Conservation (phyloP, 2,329 filamentous ascomycete genomes). For the Colletotrichum sp. region DNA sequence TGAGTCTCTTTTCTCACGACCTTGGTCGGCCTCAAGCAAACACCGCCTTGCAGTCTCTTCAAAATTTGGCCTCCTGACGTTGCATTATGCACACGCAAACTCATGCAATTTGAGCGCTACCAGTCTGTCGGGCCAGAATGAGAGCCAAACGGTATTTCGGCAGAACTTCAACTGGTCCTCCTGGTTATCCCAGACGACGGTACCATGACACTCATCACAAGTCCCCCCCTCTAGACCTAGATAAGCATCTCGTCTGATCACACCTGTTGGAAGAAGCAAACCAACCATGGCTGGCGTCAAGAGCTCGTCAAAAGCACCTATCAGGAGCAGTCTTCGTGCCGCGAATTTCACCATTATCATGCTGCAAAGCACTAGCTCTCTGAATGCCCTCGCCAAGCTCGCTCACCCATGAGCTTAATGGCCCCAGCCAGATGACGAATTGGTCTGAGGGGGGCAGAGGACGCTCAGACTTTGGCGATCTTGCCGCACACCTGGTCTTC, state of each 20-base stretch:
- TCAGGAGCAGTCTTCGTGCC: background rate
- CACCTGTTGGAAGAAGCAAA: background rate
- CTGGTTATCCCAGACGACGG: background rate
- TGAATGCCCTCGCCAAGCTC: background rate
- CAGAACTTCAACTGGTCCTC: background rate
- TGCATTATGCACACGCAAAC: slow-evolving; percentile 1
- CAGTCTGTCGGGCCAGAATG: slow-evolving; percentile 29
- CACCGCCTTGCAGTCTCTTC: background rate
- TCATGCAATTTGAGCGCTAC: slow-evolving; percentile 35
- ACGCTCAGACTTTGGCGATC: slow-evolving; percentile 6
- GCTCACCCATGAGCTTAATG: background rate
- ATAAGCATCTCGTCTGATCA: background rate
- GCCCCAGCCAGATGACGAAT: background rate
- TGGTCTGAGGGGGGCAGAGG: background rate
- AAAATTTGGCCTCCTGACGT: background rate
- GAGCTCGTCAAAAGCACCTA: background rate
- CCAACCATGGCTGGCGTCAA: background rate
- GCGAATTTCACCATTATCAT: background rate
- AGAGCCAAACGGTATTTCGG: background rate
- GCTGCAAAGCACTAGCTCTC: background rate
- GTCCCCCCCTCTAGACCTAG: background rate
- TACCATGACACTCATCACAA: background rate
- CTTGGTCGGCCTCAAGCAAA: background rate
- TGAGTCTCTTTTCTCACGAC: background rate
- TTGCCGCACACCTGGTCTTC: background rate